phyloP scores from a whole-genome alignment of 129 eudicot species.

The Deinandra increscens region DNA sequence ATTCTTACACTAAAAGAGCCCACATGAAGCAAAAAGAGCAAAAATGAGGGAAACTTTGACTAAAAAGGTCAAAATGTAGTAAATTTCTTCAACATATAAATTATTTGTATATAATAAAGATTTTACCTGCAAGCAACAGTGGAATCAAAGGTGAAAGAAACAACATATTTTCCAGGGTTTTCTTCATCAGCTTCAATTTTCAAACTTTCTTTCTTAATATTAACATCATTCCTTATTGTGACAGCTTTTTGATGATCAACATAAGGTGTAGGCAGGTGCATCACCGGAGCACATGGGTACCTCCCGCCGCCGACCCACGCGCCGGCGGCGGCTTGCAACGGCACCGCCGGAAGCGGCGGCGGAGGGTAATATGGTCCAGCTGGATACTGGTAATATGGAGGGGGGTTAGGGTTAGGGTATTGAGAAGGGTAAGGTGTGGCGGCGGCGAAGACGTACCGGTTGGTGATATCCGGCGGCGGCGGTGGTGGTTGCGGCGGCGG shows the following conservation, averaged over 20 bases:
- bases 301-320: slow-evolving; percentile 67
- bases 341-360: slow-evolving; percentile 54
- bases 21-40: not conserved
- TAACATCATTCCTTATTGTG: slow-evolving; percentile 81
- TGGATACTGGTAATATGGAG: slow-evolving; percentile 70
- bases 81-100: no score
- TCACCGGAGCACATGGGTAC: slow-evolving; percentile 67
- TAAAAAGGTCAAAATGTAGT: not conserved
- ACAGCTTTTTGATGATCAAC: slow-evolving; percentile 96
- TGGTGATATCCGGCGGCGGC: slow-evolving; percentile 49
- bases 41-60: not conserved
- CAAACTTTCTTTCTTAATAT: slow-evolving; percentile 77
- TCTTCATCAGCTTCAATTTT: slow-evolving; percentile 71
- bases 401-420: slow-evolving; percentile 54
- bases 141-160: slow-evolving; percentile 85
- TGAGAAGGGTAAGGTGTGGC: slow-evolving; percentile 73
- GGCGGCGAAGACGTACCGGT: slow-evolving; percentile 60
- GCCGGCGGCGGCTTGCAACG: slow-evolving; percentile 43
- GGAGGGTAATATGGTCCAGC: slow-evolving; percentile 55
- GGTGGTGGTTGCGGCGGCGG: slow-evolving; percentile 48
- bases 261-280: slow-evolving; percentile 57
- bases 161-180: slow-evolving; percentile 65
- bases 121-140: slow-evolving; percentile 82
- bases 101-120: no score
- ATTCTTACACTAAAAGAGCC: not conserved